Evolutionary conservation across 2,329 filamentous ascomycete genomes (phyloP).

Genomic region (Neofusicoccum cordaticola): DNA sequence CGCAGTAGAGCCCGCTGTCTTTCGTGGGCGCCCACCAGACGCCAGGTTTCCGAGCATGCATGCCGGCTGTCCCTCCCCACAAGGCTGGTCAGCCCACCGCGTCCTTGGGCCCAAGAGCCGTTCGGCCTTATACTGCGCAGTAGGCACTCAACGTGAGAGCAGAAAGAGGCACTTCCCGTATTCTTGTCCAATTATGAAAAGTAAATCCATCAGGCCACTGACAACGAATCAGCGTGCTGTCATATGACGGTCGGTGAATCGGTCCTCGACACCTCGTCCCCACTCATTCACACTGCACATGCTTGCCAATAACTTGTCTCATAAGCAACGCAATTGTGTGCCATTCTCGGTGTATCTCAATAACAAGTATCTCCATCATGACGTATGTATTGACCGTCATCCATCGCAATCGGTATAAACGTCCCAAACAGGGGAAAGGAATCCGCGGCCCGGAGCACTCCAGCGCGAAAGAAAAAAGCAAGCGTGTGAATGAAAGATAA

Average conservation of each 20-base stretch:
- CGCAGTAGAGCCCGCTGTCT: neutral
- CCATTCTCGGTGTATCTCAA: conserved; percentile 9
- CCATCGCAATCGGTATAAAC: conserved; percentile 8
- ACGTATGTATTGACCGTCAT: conserved; percentile 6
- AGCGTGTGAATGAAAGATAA: neutral
- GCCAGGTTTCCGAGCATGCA: neutral
- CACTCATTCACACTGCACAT: neutral
- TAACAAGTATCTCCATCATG: conserved; percentile 7
- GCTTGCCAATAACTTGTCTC: neutral
- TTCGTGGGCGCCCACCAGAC: neutral
- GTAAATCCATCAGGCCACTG: conserved; percentile 3
- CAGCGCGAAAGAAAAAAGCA: neutral
- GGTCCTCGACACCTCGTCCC: neutral
- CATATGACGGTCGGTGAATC: conserved; percentile 2
- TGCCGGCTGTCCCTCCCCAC: neutral
- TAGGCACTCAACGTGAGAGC: neutral
- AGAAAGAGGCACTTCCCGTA: neutral
- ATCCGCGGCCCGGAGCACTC: neutral
- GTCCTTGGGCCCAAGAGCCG: neutral
- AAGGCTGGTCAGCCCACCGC: neutral
- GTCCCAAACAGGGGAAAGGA: neutral
- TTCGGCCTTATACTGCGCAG: neutral
- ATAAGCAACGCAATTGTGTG: conserved; percentile 6
- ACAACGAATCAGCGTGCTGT: conserved; percentile 1
- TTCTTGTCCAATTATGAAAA: neutral